Percentiles rank a stretch among this genome's conserved stretches.
Evolutionary conservation across 306 rosid genomes (phyloP).

Genomic region (Trifolium subterraneum): DNA sequence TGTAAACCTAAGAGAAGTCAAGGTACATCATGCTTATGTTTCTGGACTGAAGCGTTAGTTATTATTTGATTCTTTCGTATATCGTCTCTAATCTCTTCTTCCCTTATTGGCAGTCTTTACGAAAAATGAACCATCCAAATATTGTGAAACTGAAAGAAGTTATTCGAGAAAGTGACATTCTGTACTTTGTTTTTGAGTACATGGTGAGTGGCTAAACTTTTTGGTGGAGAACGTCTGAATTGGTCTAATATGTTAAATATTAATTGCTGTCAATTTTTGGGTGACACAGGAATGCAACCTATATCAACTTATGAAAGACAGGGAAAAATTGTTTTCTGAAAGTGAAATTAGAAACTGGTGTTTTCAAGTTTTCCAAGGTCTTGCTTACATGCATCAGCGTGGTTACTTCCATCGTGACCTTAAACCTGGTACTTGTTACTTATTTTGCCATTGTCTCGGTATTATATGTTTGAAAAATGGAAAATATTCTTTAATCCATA

Average conservation of each 20-base stretch:
- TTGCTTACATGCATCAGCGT: constrained; percentile 96
- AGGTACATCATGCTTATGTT: constrained; percentile 56
- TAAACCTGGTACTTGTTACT: constrained; percentile 80
- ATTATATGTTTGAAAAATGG: constrained; percentile 2
- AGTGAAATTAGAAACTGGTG: constrained; percentile 90
- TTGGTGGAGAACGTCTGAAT: background rate
- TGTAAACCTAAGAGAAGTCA: constrained; percentile 91
- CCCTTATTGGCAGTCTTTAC: constrained; percentile 64
- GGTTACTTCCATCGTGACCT: constrained; percentile 99
- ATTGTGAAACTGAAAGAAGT: constrained; percentile 97
- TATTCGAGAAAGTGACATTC: constrained; percentile 82
- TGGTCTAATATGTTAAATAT: constrained; percentile 12
- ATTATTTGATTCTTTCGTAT: constrained; percentile 16
- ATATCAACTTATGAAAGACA: constrained; percentile 95
- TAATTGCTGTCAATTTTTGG: constrained; percentile 31
- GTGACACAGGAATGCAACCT: constrained; percentile 77
- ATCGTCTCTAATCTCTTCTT: constrained; percentile 15
- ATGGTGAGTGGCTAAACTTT: constrained; percentile 63
- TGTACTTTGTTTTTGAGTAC: constrained; percentile 93
- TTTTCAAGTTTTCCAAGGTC: constrained; percentile 98
- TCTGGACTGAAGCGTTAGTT: background rate
- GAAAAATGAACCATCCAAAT: constrained; percentile 90
- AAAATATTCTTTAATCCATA: background rate
- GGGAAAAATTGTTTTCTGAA: constrained; percentile 82
- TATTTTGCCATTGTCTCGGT: constrained; percentile 26